Conservation (phyloP, 306 rosid species). For the Hylodesmum podocarpum region DNA sequence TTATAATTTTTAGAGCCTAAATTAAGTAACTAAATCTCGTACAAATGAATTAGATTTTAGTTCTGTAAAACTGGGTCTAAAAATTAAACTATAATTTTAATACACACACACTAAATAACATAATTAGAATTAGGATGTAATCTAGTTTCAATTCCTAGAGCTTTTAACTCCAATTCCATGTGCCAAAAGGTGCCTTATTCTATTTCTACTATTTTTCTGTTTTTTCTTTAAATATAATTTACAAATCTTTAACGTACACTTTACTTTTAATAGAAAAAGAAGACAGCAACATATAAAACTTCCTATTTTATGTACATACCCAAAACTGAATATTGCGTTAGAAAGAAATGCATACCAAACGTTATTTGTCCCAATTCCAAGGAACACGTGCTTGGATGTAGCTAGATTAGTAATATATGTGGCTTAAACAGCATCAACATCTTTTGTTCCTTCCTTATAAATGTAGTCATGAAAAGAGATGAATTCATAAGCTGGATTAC, state of each 20-base stretch:
- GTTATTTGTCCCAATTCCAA: neutral
- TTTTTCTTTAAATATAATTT: neutral
- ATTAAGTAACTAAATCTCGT: neutral
- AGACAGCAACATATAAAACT: neutral
- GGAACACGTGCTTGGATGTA: neutral
- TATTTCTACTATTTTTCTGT: neutral
- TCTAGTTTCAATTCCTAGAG: neutral
- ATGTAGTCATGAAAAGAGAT: neutral
- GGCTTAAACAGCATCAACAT: neutral
- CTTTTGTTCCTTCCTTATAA: slow-evolving; percentile 16
- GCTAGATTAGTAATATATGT: neutral
- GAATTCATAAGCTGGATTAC: slow-evolving; percentile 5
- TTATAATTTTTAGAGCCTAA: neutral
- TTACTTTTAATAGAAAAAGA: neutral
- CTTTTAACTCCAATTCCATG: neutral
- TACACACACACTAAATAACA: neutral
- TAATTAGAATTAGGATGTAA: neutral
- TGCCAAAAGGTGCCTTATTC: neutral
- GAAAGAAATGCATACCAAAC: slow-evolving; percentile 1
- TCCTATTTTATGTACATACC: neutral
- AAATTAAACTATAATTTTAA: neutral
- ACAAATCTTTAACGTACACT: neutral
- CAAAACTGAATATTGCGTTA: neutral
- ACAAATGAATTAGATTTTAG: neutral
- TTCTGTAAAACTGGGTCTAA: neutral